Base-by-base conservation (phyloP, 495 filamentous ascomycete species). In the Cercophora newfieldiana region DNA sequence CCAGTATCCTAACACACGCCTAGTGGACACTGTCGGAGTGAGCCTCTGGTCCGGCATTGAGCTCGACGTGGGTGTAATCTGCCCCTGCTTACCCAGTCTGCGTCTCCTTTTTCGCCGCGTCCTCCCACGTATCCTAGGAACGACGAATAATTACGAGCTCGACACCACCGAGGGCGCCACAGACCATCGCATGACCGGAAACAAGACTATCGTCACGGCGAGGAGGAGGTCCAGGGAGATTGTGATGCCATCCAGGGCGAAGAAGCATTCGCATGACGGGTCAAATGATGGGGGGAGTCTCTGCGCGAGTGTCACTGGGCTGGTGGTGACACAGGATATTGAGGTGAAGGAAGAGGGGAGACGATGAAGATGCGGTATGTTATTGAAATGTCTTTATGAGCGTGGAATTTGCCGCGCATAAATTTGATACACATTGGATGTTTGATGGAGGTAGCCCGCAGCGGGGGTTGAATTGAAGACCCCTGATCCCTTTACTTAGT, bases 21-120 rank as follows among this genome's bases (percentile, higher is more conserved):
- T 26, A 55, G 51, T 26, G 51, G 51, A 55, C 21, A 55, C 26
- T 8, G 51, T 18, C 26, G n/a, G 26, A 25, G 8, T 55, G 2
- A 26, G 16, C 26, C 26, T 55, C 8, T 55, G 51, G 51, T 71
- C 72, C 24, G 69, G 59, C 44, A 70, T 76, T 66, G 74, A 76
- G 30, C 63, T 76, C 31, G 64, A 73, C 59, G 65, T 76, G n/a
- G 74, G 74, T 50, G 71, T 76, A 53, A 72, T 74, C 56, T 74
- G 72, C 61, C 68, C 74, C 22, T 76, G 74, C 37, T 63, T 76
- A 7, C 72, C 72, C 18, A 70, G 64, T 58, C 68, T 74, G 61
- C 72, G 72, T 7, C 62, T 74, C 7, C 63, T 76, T 0, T 63
- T 76, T 2, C 66, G 67, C 14, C 65, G 67, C 14, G 16, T 73